Base-by-base conservation (phyloP, 805 yeast species). In the Myxozyma sirexii region DNA sequence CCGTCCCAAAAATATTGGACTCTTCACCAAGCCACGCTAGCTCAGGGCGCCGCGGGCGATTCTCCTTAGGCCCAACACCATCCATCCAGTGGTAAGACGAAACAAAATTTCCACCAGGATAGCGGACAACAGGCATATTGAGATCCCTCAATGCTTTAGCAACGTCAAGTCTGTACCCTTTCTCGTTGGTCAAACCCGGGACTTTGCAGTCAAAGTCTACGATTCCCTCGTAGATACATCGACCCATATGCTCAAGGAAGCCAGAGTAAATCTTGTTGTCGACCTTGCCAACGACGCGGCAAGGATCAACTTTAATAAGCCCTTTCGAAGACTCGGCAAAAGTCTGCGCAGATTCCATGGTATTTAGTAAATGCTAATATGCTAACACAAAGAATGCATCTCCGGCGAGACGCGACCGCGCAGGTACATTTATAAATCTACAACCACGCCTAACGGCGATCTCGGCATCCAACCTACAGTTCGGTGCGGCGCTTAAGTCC, bases 91-190 rank as follows among this genome's bases (percentile, higher is more conserved):
- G 76, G 49, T 73, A 73, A 4, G 74, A 67, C 2, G 73, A 68
- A 23, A 72, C 75, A 61, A 73, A 73, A 54, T 73, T 73, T 13
- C 76, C 76, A 15, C 76, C 76, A 35, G 76, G 76, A 70, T 74
- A 73, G 54, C 76, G 66, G 12, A 73, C 70, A 4, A 71, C 73
- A 12, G 76, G 76, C 71, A 73, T 68, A 33, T 72, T 62, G 29
- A 74, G 66, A 29, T 68, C 74, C 57, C 68, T 68, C 38, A 74
- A 67, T 3, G 75, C 75, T 24, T 71, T 51, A 13, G 67, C 59
- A 21, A 74, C 76, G 56, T 74, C 76, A 6, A 60, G 27, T 41
- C 76, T 64, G 51, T 67, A 68, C 1, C 75, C 75, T 37, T 68
- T 62, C 10, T 65, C 66, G 44, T 65, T 72, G 37, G 67, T 67